These are phyloP conservation scores for Albifimbria verrucaria DNA, from an alignment of 2,329 filamentous ascomycete species.

Conservation along the genomic window DNA sequence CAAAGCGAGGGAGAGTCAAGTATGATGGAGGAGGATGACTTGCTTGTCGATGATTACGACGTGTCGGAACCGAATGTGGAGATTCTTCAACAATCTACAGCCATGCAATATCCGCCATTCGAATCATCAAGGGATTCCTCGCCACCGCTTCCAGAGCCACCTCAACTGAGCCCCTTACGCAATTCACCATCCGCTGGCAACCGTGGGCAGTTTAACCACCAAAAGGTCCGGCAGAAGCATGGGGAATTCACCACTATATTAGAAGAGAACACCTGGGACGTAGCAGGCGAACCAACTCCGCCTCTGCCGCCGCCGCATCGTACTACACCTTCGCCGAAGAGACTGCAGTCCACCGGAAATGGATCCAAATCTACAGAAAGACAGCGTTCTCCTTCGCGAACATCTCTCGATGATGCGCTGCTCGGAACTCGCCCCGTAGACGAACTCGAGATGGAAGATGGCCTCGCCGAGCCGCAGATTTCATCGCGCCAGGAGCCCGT, in stretches of 20 bases:
- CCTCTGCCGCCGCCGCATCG: constrained; percentile 28
- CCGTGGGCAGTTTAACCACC: constrained; percentile 24
- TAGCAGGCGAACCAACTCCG: constrained; percentile 24
- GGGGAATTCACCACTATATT: constrained; percentile 43
- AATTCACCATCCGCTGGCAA: constrained; percentile 52
- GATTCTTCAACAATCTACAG: constrained; percentile 41
- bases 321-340: neutral
- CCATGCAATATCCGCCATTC: constrained; percentile 18
- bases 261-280: constrained; percentile 46
- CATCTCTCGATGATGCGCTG: constrained; percentile 31
- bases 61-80: constrained; percentile 41
- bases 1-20: constrained; percentile 36
- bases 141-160: constrained; percentile 41
- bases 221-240: constrained; percentile 25
- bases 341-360: constrained; percentile 2
- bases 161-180: constrained; percentile 48
- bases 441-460: neutral
- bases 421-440: constrained; percentile 8
- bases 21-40: constrained; percentile 41
- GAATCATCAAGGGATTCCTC: constrained; percentile 34
- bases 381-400: constrained; percentile 22
- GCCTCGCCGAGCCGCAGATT: neutral
- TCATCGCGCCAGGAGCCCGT: neutral
- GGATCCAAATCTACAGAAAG: constrained; percentile 8
- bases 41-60: constrained; percentile 38